Conservation (phyloP, 768 basidiomycete species). For the Cyclocybe aegerita region DNA sequence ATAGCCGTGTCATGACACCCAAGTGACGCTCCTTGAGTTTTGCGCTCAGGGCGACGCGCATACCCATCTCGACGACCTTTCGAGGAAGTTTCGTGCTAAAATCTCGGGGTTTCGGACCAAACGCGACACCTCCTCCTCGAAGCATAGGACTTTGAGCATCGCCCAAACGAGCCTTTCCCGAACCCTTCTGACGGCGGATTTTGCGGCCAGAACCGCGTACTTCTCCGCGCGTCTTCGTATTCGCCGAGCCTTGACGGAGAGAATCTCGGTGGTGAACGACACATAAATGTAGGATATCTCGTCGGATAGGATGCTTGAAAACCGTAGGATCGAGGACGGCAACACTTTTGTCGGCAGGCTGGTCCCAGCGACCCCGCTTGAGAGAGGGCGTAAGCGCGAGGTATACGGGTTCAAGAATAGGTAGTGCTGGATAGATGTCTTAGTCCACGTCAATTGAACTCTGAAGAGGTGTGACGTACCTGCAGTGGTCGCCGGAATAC, state of each 20-base stretch:
- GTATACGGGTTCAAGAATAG: constrained; percentile 46
- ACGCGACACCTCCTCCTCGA: constrained; percentile 89
- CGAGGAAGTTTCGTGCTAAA: constrained; percentile 91
- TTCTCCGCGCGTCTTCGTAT: constrained; percentile 89
- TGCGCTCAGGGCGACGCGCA: constrained; percentile 84
- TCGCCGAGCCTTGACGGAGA: constrained; percentile 89
- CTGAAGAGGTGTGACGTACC: constrained; percentile 13
- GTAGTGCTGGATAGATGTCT: constrained; percentile 8
- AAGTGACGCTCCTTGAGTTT: constrained; percentile 76
- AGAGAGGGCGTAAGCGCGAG: constrained; percentile 63
- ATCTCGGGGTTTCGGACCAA: constrained; percentile 89
- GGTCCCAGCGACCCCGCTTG: constrained; percentile 39
- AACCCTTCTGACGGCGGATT: constrained; percentile 89
- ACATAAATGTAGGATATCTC: constrained; percentile 91
- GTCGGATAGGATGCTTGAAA: constrained; percentile 85
- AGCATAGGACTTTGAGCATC: constrained; percentile 86
- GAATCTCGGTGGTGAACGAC: constrained; percentile 85
- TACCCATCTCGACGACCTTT: constrained; percentile 91
- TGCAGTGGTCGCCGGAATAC: constrained; percentile 13
- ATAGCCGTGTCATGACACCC: constrained; percentile 70
- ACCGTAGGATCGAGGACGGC: constrained; percentile 77
- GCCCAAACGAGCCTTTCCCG: constrained; percentile 86
- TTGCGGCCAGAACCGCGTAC: constrained; percentile 89
- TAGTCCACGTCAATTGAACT: neutral
- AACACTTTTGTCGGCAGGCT: constrained; percentile 40